These are phyloP conservation scores for Cladobotryum protrusum DNA, from an alignment of 2,329 filamentous ascomycete genomes.

Conservation along the genomic window DNA sequence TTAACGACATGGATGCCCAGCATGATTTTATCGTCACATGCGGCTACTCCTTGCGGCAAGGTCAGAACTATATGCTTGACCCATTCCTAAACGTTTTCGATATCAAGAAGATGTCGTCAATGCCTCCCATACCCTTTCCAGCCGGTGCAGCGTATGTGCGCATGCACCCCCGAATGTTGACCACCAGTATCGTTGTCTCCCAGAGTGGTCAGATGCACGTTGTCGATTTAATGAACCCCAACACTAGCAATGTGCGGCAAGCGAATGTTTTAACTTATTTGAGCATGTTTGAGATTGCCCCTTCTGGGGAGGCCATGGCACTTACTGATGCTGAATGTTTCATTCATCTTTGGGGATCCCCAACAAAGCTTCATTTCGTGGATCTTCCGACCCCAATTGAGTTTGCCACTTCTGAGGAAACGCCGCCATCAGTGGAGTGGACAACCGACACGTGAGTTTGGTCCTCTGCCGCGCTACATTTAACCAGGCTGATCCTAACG, in stretches of 20 bases:
- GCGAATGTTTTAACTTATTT: slow-evolving; percentile 71
- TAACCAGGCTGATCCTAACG: slow-evolving; percentile 8
- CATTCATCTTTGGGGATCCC: slow-evolving; percentile 84
- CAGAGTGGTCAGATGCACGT: slow-evolving; percentile 92
- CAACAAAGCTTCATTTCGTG: slow-evolving; percentile 77
- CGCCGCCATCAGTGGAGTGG: slow-evolving; percentile 59
- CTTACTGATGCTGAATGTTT: slow-evolving; percentile 72
- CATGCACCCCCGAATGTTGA: slow-evolving; percentile 93
- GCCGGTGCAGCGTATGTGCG: slow-evolving; percentile 89
- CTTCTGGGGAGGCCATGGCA: slow-evolving; percentile 79
- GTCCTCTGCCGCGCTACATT: too few relatives aligned
- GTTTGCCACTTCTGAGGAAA: slow-evolving; percentile 61
- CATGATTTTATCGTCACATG: slow-evolving; percentile 95
- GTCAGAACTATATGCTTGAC: slow-evolving; percentile 71
- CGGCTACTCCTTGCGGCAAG: slow-evolving; percentile 78
- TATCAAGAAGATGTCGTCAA: slow-evolving; percentile 78
- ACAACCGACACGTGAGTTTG: slow-evolving; percentile 58
- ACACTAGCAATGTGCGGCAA: slow-evolving; percentile 78
- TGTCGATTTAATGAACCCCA: slow-evolving; percentile 90
- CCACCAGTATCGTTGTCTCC: slow-evolving; percentile 88
- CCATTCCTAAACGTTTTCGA: slow-evolving; percentile 94
- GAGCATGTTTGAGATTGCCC: slow-evolving; percentile 76
- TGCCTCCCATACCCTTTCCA: slow-evolving; percentile 87
- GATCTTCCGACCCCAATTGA: slow-evolving; percentile 74
- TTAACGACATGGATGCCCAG: slow-evolving; percentile 96